Conservation (phyloP, 2,329 filamentous ascomycete species). For the Cytospora schulzeri region DNA sequence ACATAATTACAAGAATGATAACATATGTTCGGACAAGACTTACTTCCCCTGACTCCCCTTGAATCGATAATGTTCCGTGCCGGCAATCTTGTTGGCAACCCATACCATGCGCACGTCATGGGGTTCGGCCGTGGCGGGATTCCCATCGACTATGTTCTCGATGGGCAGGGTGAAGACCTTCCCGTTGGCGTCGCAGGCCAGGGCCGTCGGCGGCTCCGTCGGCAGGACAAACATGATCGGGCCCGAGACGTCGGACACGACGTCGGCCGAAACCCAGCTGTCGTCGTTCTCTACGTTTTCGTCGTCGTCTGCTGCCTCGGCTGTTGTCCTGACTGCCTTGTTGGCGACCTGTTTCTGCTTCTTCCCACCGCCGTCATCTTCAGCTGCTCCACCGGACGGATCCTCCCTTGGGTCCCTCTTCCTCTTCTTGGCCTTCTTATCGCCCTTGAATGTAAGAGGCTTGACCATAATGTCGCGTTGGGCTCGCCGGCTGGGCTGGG, state of each 20-base stretch:
- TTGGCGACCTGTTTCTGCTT: constrained; percentile 31
- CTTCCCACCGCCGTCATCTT: constrained; percentile 67
- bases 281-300: constrained; percentile 66
- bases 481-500: constrained; percentile 8
- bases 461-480: constrained; percentile 72
- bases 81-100: constrained; percentile 81
- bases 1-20: background rate
- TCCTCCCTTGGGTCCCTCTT: constrained; percentile 23
- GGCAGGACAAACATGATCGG: constrained; percentile 83
- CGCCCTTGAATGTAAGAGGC: constrained; percentile 92
- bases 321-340: constrained; percentile 39
- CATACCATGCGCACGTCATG: constrained; percentile 96
- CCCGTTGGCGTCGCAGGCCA: constrained; percentile 85
- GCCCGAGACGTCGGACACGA: constrained; percentile 72
- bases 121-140: constrained; percentile 84
- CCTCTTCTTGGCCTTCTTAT: constrained; percentile 73
- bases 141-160: constrained; percentile 85
- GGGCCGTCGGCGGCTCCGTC: constrained; percentile 69
- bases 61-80: constrained; percentile 80
- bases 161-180: constrained; percentile 80
- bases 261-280: constrained; percentile 88
- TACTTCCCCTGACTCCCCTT: constrained; percentile 89
- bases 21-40: too few relatives aligned
- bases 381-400: constrained; percentile 6
- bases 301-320: too few relatives aligned